A percentile compares a stretch with the other conserved stretches of the same genome.
Evolutionary conservation across 371 early-diverging fungal species (phyloP).

Genomic region (Syncephalis plumigaleata): DNA sequence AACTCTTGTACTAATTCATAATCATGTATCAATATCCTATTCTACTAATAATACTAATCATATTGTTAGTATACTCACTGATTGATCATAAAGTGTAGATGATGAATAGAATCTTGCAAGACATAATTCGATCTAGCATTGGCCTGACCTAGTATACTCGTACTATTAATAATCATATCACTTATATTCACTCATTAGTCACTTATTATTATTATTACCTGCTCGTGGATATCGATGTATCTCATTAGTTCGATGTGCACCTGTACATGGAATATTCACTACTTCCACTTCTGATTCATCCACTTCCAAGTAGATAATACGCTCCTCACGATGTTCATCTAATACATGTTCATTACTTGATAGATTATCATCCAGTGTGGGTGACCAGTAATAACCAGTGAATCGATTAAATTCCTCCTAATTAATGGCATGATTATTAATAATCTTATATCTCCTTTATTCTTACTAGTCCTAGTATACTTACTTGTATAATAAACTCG

Average conservation of each 20-base stretch:
- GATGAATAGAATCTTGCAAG: no score
- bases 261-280: no score
- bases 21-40: constrained; percentile 2
- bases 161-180: no score
- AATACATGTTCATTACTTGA: no score
- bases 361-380: no score
- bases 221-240: constrained; percentile 1
- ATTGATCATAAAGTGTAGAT: no score
- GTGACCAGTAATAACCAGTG: constrained; percentile 49
- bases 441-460: neutral
- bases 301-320: constrained; percentile 43
- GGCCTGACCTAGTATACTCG: no score
- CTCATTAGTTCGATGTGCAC: no score
- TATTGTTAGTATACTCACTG: neutral
- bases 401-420: constrained; percentile 56
- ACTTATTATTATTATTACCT: constrained; percentile 13
- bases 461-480: neutral
- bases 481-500: constrained; percentile 57
- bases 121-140: no score
- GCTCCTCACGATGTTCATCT: constrained; percentile 11
- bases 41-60: neutral
- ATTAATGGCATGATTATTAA: neutral
- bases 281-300: constrained; percentile 28
- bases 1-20: neutral
- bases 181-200: no score